Evolutionary conservation across 768 basidiomycete genomes (phyloP).

Genomic region (Trametes cinnabarina): DNA sequence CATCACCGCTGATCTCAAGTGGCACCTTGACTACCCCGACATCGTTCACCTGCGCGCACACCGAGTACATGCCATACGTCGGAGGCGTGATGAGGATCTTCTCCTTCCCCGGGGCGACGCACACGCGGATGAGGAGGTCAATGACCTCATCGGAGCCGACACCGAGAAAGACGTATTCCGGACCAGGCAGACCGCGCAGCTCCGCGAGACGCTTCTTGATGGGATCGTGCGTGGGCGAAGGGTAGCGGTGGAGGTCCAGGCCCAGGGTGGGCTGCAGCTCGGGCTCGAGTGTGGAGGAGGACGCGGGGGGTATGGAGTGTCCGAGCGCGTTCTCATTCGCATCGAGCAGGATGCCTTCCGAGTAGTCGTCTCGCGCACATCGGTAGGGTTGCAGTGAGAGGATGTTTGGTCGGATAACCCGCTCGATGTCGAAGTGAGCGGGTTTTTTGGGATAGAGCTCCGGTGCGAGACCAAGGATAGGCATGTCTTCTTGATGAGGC

Average conservation of each 20-base stretch:
- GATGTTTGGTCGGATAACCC: conserved; percentile 90
- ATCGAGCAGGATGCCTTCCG: conserved; percentile 86
- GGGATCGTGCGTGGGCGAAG: conserved; percentile 80
- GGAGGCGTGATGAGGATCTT: conserved; percentile 89
- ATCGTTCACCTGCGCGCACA: conserved; percentile 95
- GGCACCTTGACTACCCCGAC: conserved; percentile 76
- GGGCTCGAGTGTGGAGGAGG: conserved; percentile 26
- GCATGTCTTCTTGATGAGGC: conserved; percentile 38
- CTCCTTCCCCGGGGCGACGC: conserved; percentile 75
- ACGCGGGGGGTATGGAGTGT: conserved; percentile 61
- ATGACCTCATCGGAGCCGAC: conserved; percentile 98
- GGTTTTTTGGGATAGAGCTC: conserved; percentile 50
- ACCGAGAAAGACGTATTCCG: conserved; percentile 79
- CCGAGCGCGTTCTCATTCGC: conserved; percentile 98
- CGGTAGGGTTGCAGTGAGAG: conserved; percentile 89
- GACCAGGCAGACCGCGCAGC: conserved; percentile 64
- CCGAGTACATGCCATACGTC: conserved; percentile 97
- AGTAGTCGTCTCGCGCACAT: conserved; percentile 95
- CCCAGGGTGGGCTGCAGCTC: conserved; percentile 40
- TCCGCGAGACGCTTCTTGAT: conserved; percentile 76
- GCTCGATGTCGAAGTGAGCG: conserved; percentile 80
- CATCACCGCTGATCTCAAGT: conserved; percentile 53
- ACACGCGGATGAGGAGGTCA: conserved; percentile 89
- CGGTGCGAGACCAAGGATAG: conserved; percentile 59
- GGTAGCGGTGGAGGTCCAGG: conserved; percentile 83